Conservation (phyloP, 2,329 filamentous ascomycete genomes). For the Onygena corvina region DNA sequence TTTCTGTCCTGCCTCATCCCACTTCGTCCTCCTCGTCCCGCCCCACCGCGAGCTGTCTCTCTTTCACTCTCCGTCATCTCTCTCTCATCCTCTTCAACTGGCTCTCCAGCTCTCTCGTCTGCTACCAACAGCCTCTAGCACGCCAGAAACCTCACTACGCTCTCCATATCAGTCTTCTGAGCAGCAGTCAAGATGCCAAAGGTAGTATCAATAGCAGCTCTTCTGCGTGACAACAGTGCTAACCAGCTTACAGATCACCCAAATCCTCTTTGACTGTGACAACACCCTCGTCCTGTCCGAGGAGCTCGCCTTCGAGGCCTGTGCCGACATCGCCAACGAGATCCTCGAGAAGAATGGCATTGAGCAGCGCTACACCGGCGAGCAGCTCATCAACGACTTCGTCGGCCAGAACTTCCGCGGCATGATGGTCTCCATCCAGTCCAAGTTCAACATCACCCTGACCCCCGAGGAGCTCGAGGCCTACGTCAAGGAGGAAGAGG, state of each 20-base stretch:
- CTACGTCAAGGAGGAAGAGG: slow-evolving; percentile 68
- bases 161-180: background rate
- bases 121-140: background rate
- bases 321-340: slow-evolving; percentile 77
- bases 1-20: background rate
- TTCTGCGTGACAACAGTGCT: background rate
- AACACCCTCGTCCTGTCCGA: slow-evolving; percentile 92
- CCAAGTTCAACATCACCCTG: slow-evolving; percentile 64
- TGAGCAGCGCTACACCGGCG: slow-evolving; percentile 60
- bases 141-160: no score
- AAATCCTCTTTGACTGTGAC: slow-evolving; percentile 62
- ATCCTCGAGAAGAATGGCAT: slow-evolving; percentile 59
- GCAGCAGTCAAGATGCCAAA: slow-evolving; percentile 21
- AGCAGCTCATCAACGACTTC: slow-evolving; percentile 69
- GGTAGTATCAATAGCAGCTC: slow-evolving; percentile 16
- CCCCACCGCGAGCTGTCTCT: background rate
- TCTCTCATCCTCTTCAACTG: background rate
- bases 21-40: background rate
- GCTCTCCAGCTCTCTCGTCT: background rate
- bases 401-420: slow-evolving; percentile 91
- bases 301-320: slow-evolving; percentile 81
- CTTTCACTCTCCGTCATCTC: background rate
- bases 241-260: slow-evolving; percentile 45
- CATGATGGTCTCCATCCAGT: slow-evolving; percentile 68
- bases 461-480: slow-evolving; percentile 53